These are phyloP conservation scores for Atalantia buxifolia DNA, from an alignment of 345 rosid genomes.

Conservation along the genomic window DNA sequence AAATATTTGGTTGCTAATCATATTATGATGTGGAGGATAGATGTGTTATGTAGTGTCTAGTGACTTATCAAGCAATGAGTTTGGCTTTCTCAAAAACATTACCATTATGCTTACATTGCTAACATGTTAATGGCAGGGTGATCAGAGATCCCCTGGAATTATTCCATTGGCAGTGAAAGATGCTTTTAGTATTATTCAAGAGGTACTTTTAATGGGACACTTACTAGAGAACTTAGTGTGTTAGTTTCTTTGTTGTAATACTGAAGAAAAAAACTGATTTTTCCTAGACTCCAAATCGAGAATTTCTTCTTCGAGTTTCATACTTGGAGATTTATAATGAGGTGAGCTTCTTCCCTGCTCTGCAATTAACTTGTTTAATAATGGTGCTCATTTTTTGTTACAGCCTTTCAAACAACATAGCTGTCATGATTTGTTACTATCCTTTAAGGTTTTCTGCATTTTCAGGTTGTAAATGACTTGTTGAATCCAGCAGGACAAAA, in stretches of 20 bases:
- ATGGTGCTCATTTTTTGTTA: constrained; percentile 10
- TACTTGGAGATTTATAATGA: constrained; percentile 97
- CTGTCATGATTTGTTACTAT: background rate
- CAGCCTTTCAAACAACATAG: constrained; percentile 11
- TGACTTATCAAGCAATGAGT: constrained; percentile 2
- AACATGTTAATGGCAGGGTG: constrained; percentile 67
- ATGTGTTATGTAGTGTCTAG: background rate
- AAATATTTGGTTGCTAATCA: background rate
- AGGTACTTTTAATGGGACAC: constrained; percentile 49
- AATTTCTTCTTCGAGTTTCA: constrained; percentile 95
- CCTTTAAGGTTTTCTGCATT: constrained; percentile 25
- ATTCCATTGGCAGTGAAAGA: constrained; percentile 97
- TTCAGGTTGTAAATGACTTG: constrained; percentile 94
- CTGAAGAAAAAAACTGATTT: constrained; percentile 14
- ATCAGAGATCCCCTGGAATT: constrained; percentile 99
- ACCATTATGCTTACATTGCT: constrained; percentile 5
- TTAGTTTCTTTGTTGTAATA: constrained; percentile 14
- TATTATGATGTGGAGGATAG: background rate
- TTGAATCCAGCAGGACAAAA: constrained; percentile 96
- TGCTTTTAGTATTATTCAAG: constrained; percentile 95
- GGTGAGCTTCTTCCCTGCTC: constrained; percentile 45
- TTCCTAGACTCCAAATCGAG: constrained; percentile 83
- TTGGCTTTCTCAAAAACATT: constrained; percentile 5
- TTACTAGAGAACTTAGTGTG: background rate
- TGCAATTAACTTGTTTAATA: background rate